Evolutionary conservation across 1,284 basidiomycete genomes (phyloP).

Genomic region (Boletus nobilissimus): DNA sequence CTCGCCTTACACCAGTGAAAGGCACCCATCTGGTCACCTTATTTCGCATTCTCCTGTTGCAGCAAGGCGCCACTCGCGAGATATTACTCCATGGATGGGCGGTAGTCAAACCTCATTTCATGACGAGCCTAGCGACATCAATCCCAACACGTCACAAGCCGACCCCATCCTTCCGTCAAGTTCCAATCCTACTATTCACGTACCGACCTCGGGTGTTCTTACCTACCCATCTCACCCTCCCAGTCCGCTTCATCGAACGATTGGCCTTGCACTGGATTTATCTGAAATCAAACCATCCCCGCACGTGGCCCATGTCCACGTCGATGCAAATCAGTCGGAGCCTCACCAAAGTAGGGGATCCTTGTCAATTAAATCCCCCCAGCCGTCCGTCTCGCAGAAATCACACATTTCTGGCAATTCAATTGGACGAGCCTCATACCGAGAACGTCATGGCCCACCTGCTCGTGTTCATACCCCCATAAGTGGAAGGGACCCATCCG

Average conservation of each 20-base stretch:
- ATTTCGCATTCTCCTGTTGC: constrained; percentile 26
- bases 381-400: no score
- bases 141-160: neutral
- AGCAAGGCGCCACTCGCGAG: constrained; percentile 28
- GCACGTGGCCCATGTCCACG: neutral
- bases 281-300: neutral
- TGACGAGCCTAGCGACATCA: constrained; percentile 31
- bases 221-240: neutral
- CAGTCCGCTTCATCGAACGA: constrained; percentile 9
- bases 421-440: constrained; percentile 39
- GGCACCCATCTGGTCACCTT: constrained; percentile 43
- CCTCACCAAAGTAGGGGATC: constrained; percentile 20
- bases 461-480: constrained; percentile 23
- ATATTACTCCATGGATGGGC: no score
- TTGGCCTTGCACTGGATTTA: neutral
- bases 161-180: constrained; percentile 10
- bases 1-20: constrained; percentile 31
- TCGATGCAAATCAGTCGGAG: constrained; percentile 1
- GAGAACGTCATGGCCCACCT: constrained; percentile 33
- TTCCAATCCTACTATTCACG: constrained; percentile 2
- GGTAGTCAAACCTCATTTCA: constrained; percentile 31
- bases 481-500: no score
- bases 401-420: no score
- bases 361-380: no score
- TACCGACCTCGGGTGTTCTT: neutral